Base-by-base conservation (phyloP, 2,329 filamentous ascomycete genomes). In the Aspergillus sp. region DNA sequence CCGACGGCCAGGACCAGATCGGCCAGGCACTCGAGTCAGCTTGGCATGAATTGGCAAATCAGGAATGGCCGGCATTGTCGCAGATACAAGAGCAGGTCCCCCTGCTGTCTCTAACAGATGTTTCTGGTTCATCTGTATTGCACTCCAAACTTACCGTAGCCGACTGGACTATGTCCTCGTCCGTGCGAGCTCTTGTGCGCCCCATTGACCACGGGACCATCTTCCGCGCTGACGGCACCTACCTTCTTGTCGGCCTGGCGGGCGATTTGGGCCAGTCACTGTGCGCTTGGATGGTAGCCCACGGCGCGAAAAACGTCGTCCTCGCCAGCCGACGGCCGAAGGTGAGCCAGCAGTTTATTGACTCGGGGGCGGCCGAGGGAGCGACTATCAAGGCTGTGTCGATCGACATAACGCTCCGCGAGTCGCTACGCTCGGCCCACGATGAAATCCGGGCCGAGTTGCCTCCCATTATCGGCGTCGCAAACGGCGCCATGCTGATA, bases 211-310 rank as follows among this genome's bases (percentile, higher is more conserved):
- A 29, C 20, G 10, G 22, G 8, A 15, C 16, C 13, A 24, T 44
- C 11, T 47, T 49, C 32, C 32, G 24, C 8, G 5, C 8, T 8
- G 16, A 47, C 22, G 46, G 40, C 34, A 52, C 50, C 2, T 55
- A 55, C 32, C 32, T 40, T 16, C 39, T 57, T 7, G 35, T 45
- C 12, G 52, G 52, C 12, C 28, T 51, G 5, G 39, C 45, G 11
- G 49, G 49, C 6, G 39, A 37, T 2, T 25, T 53, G 11, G 51
- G 51, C 8, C 34, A 32, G 8, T 53, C 48, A 1, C 24, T 52
- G 5, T 44, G 38, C 27, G 25, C 41, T 14, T 55, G 42, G 44
- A 51, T 55, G 45, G 26, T 49, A 8, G 17, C 26, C 2, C 29
- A 43, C 26, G 50, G 51, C 3, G 50, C 47, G 1, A 25, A 39